Conservation (phyloP, 2,329 filamentous ascomycete genomes). For the Fusarium subtropicale region DNA sequence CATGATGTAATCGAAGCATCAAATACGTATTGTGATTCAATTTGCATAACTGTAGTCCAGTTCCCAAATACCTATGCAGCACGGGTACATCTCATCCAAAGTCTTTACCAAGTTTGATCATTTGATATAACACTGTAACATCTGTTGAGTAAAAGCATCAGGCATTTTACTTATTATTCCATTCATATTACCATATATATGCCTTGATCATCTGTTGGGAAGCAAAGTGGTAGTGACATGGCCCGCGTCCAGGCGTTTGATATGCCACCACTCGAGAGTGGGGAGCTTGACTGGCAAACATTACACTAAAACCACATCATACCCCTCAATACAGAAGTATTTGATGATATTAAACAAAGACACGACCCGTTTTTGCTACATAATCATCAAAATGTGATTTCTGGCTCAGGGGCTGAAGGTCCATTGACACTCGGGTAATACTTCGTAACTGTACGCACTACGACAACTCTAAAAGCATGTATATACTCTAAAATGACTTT, state of each 20-base stretch:
- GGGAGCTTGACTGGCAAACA: neutral
- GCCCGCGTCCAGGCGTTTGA: neutral
- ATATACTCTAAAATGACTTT: too few species aligned
- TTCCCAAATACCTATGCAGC: neutral
- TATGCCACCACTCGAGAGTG: conserved; percentile 18
- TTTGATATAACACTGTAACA: neutral
- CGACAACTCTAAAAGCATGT: accelerated
- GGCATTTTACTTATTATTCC: neutral
- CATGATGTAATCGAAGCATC: neutral
- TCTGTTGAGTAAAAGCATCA: too few species aligned
- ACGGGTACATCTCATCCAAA: neutral
- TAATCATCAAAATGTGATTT: neutral
- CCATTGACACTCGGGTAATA: neutral
- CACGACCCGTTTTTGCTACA: neutral
- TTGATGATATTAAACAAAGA: neutral
- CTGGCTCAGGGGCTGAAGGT: neutral
- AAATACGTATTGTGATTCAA: neutral
- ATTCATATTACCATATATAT: neutral
- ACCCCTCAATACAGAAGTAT: neutral
- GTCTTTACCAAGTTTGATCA: neutral
- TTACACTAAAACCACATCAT: neutral
- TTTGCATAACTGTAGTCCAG: neutral
- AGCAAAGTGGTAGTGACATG: conserved; percentile 5
- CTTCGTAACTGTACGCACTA: neutral
- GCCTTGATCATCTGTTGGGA: neutral